Base-by-base conservation (phyloP, 371 early-diverging fungal species). In the Mortierella sp. region DNA sequence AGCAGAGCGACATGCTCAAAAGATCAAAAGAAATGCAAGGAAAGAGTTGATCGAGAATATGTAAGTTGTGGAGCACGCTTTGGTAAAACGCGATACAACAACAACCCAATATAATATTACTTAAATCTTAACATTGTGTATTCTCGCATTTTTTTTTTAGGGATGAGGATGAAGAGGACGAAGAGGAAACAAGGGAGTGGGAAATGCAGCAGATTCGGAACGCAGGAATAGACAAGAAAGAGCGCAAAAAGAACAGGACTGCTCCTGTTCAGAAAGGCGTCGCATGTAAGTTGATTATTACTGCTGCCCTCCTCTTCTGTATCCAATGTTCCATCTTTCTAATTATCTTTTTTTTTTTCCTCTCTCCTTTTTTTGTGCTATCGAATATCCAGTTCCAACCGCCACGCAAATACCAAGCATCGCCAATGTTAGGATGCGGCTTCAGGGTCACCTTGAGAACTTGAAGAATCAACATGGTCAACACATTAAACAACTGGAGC, bases 171-270 rank as follows among this genome's bases (percentile, higher is more conserved):
- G 90, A 85, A 26, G 87, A 87, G 2, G 90, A 89, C 20, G 88
- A 88, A 45, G 91, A 91, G 30, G 92, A 92, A 70, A 77, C 91
- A 58, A 84, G 87, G 10, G 86, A 89, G 61, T 93, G 94, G 93
- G 93, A 94, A 64, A 78, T 85, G 49, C 90, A 92, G 51, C 87
- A 89, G 79, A 91, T 93, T 37, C 88, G 89, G 37, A 89, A 87
- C 70, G 93, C 92, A 30, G 90, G 90, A 1, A 37, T 66, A 83
- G 84, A 54, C 65, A 72, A 45, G 22, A 72, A 22, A 57, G 86
- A 32, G 14, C 61, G 72, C 63, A 86, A 77, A 52, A 62, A 37
- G 64, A 77, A 65, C 70, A 84, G 61, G 74, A 54, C 72, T 35
- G 64, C 57, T 24, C 84, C 86, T 20, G 85, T 86, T 18, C 75